phyloP scores from a whole-genome alignment of 23 red algal genomes.

The Gracilaria caudata region DNA sequence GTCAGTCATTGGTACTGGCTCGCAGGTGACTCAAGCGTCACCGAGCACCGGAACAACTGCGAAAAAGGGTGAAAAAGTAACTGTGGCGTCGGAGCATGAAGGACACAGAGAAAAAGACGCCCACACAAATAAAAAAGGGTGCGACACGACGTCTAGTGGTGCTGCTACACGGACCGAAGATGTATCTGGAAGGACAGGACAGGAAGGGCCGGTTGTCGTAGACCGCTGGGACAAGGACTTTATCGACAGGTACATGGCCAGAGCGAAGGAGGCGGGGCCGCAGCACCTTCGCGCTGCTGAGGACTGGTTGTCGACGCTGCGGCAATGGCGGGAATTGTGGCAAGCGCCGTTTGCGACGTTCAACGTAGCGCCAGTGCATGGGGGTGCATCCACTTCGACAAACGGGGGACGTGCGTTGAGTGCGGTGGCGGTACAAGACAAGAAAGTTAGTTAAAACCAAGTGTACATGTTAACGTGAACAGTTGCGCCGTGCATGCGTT shows the following conservation, averaged over 20 bases:
- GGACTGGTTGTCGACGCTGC: constrained; percentile 49
- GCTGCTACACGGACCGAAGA: neutral
- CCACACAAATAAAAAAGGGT: neutral
- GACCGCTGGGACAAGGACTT: constrained; percentile 37
- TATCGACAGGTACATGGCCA: constrained; percentile 70
- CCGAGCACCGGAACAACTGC: neutral
- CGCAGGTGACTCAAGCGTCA: neutral
- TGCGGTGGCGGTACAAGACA: constrained; percentile 11
- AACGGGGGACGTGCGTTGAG: neutral
- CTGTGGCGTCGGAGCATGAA: neutral
- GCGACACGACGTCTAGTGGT: neutral
- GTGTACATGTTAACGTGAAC: constrained; percentile 1
- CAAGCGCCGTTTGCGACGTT: constrained; percentile 47
- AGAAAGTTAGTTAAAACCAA: constrained; percentile 32
- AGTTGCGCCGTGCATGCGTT: neutral
- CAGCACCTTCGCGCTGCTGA: constrained; percentile 65
- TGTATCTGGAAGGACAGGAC: neutral
- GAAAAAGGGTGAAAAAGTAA: neutral
- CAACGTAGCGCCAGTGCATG: constrained; percentile 8
- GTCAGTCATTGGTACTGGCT: neutral
- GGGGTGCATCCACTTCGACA: neutral
- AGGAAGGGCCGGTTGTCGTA: neutral
- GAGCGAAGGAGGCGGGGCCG: constrained; percentile 75
- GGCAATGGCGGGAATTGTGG: constrained; percentile 63
- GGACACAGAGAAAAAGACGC: neutral